Conservation (phyloP, 768 basidiomycete species). For the Termitomyces sp. region DNA sequence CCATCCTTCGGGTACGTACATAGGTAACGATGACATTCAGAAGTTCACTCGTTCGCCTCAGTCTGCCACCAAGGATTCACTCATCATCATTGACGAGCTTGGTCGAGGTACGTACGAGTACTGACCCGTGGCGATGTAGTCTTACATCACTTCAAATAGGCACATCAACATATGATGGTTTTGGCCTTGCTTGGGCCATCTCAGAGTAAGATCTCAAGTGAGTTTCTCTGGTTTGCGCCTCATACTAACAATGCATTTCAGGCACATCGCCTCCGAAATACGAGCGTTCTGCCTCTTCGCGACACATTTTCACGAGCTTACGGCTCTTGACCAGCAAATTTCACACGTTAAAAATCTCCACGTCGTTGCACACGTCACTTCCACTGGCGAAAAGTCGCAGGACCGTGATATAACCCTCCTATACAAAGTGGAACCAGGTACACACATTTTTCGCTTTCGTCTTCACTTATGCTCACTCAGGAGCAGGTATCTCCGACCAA, state of each 20-base stretch:
- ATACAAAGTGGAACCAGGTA: constrained; percentile 93
- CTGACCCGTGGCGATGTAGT: background rate
- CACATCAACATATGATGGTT: constrained; percentile 96
- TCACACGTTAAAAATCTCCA: constrained; percentile 90
- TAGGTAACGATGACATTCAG: background rate
- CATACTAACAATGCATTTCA: constrained; percentile 21
- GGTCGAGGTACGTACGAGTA: constrained; percentile 57
- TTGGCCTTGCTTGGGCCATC: constrained; percentile 97
- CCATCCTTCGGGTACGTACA: constrained; percentile 71
- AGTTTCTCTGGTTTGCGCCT: background rate
- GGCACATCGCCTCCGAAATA: constrained; percentile 89
- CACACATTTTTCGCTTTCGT: constrained; percentile 11
- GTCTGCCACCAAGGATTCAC: constrained; percentile 88
- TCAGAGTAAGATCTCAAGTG: constrained; percentile 66
- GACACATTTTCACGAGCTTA: constrained; percentile 97
- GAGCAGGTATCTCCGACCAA: constrained; percentile 83
- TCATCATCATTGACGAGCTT: constrained; percentile 97
- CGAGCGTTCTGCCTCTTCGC: constrained; percentile 95
- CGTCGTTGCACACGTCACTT: constrained; percentile 89
- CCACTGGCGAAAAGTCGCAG: constrained; percentile 62
- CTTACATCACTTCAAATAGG: constrained; percentile 37
- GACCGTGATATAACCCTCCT: constrained; percentile 81
- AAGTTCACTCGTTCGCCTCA: constrained; percentile 20
- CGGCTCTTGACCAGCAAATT: constrained; percentile 82
- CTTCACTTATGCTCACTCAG: background rate